Evolutionary conservation across 2,329 filamentous ascomycete genomes (phyloP).

Genomic region (Zelopaecilomyces penicillatus): DNA sequence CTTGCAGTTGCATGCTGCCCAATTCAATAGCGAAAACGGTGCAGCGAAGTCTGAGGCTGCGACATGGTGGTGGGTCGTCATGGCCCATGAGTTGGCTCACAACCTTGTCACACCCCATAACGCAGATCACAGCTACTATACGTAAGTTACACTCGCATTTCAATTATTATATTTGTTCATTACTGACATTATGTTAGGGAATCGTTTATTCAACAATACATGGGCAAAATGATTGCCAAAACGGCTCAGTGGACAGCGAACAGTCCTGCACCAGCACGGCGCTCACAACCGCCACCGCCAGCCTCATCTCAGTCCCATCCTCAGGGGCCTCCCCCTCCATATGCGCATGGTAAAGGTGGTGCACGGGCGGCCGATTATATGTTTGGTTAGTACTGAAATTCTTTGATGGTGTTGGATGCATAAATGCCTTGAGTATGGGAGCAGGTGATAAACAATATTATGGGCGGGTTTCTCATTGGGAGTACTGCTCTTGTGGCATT

Average conservation of each 20-base stretch:
- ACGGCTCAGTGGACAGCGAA: conserved; percentile 29
- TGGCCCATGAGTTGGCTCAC: conserved; percentile 92
- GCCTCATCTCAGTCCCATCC: conserved; percentile 6
- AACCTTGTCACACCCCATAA: conserved; percentile 77
- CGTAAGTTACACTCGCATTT: conserved; percentile 34
- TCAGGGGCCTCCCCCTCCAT: conserved; percentile 16
- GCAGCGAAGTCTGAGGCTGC: conserved; percentile 58
- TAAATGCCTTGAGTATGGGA: conserved; percentile 3
- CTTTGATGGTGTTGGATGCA: not conserved
- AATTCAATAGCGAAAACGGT: conserved; percentile 28
- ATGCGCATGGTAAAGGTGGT: conserved; percentile 1
- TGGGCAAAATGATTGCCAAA: conserved; percentile 57
- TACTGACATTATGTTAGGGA: conserved; percentile 39
- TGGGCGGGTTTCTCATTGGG: too few relatives aligned
- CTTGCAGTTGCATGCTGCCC: conserved; percentile 60
- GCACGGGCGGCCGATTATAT: conserved; percentile 2
- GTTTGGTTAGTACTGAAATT: conserved; percentile 9
- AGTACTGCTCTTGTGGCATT: too few relatives aligned
- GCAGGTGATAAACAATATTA: not conserved
- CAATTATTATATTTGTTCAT: not conserved
- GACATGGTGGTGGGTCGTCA: conserved; percentile 89
- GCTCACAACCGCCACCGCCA: conserved; percentile 5
- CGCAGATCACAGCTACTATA: conserved; percentile 75
- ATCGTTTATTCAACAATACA: conserved; percentile 71
- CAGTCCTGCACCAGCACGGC: not conserved